Base-by-base conservation (phyloP, 108 stramenopile species). In the Conticribra weissflogii region DNA sequence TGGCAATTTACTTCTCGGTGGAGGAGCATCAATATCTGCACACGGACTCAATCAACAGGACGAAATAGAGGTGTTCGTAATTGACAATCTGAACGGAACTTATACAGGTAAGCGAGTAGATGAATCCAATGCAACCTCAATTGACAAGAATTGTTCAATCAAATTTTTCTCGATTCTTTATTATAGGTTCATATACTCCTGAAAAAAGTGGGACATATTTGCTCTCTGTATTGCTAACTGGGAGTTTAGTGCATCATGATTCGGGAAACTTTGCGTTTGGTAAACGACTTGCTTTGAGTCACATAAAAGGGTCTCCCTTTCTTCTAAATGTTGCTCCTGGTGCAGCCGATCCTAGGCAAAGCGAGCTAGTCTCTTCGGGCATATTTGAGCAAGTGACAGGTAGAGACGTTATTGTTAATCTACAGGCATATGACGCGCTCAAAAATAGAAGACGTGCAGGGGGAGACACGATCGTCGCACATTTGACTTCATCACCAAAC, bases 231-330 rank as follows among this genome's bases (percentile, higher is more conserved):
- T 25, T 25, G 19, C 23, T 72, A n/a, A 25, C 29, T 23, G 71
- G 27, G 23, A 18, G 27, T 1, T 12, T 5, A 9, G 36, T 41
- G 36, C 36, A 41, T 12, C 8, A 41, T 41, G 12, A 41, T 41
- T 41, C 12, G 5, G 36, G 36, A 12, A 5, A 12, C 12, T 41
- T 41, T 41, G 8, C 5, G 36, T 5, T 41, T 12, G 12, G 12
- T 41, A 41, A 41, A 12, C 5, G 36, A 5, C 5, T 41, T 41
- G 36, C 36, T 9, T 12, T 41, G 36, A 41, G 36, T 41, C 1
- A 14, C 27, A 54, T 63, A 21, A 63, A 63, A 63, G 71, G 31
- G 23, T 63, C 62, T 25, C 71, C 71, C 3, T 72, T 72, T 48
- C 8, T 63, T 3, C 27, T 72, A 19, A 54, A 27, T 2, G 71